Base-by-base conservation (phyloP, 2,329 filamentous ascomycete species). In the Zalaria sp. region DNA sequence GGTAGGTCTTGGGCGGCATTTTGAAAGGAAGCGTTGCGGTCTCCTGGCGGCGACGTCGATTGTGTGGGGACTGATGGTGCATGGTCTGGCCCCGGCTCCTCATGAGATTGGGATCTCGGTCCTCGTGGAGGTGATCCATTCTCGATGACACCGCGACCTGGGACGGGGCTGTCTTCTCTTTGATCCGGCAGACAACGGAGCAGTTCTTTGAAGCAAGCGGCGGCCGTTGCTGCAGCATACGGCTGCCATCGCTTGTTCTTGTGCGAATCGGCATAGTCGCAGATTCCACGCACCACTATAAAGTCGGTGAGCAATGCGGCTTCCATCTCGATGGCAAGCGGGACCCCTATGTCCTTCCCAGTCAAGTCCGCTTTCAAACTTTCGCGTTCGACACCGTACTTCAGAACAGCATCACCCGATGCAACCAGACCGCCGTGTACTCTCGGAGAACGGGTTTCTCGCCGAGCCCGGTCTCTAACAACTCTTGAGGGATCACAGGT, bases 311-410 rank as follows among this genome's bases (percentile, higher is more conserved):
- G 26, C 4, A 47, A 50, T 5, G 52, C 52, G 5, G 52, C 49
- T 25, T 53, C 50, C 50, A 51, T 53, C 43, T 55, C 51, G 37
- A 54, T 51, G 38, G 51, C 51, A 1, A 55, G 25, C 29, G 29
- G 29, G n/a, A 32, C n/a, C n/a, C n/a, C n/a, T n/a, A 32, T 32
- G 29, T 32, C n/a, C 29, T 6, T 6, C 5, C 48, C 40, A 4
- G 38, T 43, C 3, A 34, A 10, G n/a, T 35, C 29, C 4, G 37
- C 34, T 8, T 8, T 28, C 11, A 46, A 29, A 3, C 31, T 29
- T 25, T 44, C 45, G 7, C 42, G 42, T 5, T 26, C 34, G 9
- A 37, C 4, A 2, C 28, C 39, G 25, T 47, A 37, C 27, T 37
- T 47, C 28, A 43, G 42, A 2, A 48, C 44, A 3, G n/a, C 25